Base-by-base conservation (phyloP, 495 filamentous ascomycete genomes). In the Annulohypoxylon maeteangense region DNA sequence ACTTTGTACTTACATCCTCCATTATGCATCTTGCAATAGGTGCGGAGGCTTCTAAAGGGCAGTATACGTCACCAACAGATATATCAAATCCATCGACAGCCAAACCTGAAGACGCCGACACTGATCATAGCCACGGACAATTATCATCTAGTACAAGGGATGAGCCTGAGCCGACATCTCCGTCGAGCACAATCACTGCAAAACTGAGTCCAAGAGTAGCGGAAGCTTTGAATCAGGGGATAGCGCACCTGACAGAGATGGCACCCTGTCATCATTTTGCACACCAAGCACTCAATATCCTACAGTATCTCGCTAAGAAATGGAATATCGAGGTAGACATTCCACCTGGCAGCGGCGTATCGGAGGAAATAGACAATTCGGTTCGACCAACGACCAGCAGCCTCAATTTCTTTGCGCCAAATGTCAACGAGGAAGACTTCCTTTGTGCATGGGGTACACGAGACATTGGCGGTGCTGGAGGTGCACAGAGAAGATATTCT, bases 261-360 rank as follows among this genome's bases (percentile, higher is more conserved):
- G 83, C 82, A 3, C 80, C 80, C 1, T 88, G 87, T 62, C 88
- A 90, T 70, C 82, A 83, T 58, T 90, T 90, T 60, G 87, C 86
- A 22, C 81, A 81, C 7, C 86, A 87, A 27, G 84, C 83, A 2
- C 81, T 88, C 57, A 85, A 89, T 63, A 89, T 90, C 23, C 76
- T 90, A 4, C 79, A 81, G 12, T 86, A 79, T 38, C 74, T 90
- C 7, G 81, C 83, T 20, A 81, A 82, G 47, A 86, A 86, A 67
- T 90, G 88, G 88, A 80, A 85, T 44, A 82, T 89, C 22, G 76
- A 86, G 8, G 79, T 86, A 27, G 78, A 82, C 3, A 78, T 86
- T 42, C 70, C 25, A 25, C 71, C 29, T 55, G 47, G 3, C 44
- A 62, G 5, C 48, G 64, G 31, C 25, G 47, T 53, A n/a, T 61